Evolutionary conservation across 257 asterid species (phyloP), one percentile per base, ranked within the genome.

Genomic region (Solanum bulbocastanum): DNA sequence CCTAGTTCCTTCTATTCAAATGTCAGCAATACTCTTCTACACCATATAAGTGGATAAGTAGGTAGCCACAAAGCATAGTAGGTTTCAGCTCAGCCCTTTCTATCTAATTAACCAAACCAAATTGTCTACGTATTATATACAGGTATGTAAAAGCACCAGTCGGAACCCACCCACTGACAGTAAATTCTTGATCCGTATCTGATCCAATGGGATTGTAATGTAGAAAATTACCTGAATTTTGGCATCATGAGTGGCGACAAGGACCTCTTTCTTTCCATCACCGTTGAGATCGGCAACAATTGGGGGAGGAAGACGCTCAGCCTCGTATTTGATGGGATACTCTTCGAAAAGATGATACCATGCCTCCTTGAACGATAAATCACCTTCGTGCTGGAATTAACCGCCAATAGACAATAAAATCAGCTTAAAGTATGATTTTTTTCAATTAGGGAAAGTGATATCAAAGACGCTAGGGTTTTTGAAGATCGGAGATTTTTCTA

Each of bases 191-290:
- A 49, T 46, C 69, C 27, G 68, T 30, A 20, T 81, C 42, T 18
- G 68, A 10, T 79, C 84, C 39, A 25, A 78, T 7, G 5, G 36
- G 37, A 42, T 8, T 25, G 65, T 42, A 76, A 27, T 79, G n/a
- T 5, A 79, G 42, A 20, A 18, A 40, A 73, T 52, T 12, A 94
- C 99, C 96, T 94, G 99, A 89, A 96, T 94, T 94, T 95, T 97
- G 46, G 99, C 98, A 90, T 97, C 99, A 90, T 96, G 98, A 58
- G 99, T 97, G 30, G 99, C 98, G 65, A 96, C 96, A 33, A 97
- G 96, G 88, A 97, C 95, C 94, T 97, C 99, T 32, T 90, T 92
- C 84, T 92, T 94, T 37, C 99, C 99, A 84, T 97, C 99, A 42
- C 99, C 99, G 88, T 97, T 97, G 87, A 97, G 96, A 95, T 97